These are phyloP conservation scores for Colletotrichum phormii DNA, from an alignment of 2,329 filamentous ascomycete genomes.

Conservation along the genomic window DNA sequence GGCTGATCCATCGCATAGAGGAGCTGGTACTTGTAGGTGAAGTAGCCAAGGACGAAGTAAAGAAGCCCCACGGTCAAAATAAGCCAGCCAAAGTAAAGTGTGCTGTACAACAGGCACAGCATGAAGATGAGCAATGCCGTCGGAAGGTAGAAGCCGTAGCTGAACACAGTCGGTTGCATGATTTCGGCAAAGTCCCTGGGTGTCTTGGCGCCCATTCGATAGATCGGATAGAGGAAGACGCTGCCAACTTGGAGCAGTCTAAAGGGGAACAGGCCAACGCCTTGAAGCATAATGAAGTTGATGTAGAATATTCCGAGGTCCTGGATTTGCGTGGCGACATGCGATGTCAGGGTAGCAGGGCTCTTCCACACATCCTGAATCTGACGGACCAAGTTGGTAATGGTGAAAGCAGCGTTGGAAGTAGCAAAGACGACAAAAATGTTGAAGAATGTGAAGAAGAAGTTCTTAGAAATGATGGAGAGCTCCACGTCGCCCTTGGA, in stretches of 20 bases:
- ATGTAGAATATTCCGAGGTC: slow-evolving; percentile 86
- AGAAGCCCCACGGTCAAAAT: slow-evolving; percentile 85
- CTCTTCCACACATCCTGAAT: slow-evolving; percentile 82
- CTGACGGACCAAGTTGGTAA: slow-evolving; percentile 78
- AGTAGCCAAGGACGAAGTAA: slow-evolving; percentile 87
- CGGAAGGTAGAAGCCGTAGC: slow-evolving; percentile 95
- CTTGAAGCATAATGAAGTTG: slow-evolving; percentile 94
- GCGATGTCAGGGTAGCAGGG: slow-evolving; percentile 80
- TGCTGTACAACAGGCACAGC: slow-evolving; percentile 94
- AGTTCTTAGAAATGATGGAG: slow-evolving; percentile 97
- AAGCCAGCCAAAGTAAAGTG: slow-evolving; percentile 82
- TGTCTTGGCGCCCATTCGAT: slow-evolving; percentile 82
- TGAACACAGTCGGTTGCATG: slow-evolving; percentile 85
- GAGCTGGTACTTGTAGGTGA: slow-evolving; percentile 96
- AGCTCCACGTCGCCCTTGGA: slow-evolving; percentile 95
- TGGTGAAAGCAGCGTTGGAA: slow-evolving; percentile 85
- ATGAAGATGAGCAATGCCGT: slow-evolving; percentile 94
- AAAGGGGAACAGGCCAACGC: slow-evolving; percentile 92
- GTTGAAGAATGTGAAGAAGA: slow-evolving; percentile 99
- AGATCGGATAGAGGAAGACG: slow-evolving; percentile 85
- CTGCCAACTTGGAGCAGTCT: slow-evolving; percentile 90
- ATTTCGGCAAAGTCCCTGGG: slow-evolving; percentile 90
- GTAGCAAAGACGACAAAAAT: slow-evolving; percentile 96
- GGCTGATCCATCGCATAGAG: slow-evolving; percentile 98
- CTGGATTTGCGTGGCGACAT: slow-evolving; percentile 81